Evolutionary conservation across 495 filamentous ascomycete species (phyloP).

Genomic region (Amphirosellinia nigrospora): DNA sequence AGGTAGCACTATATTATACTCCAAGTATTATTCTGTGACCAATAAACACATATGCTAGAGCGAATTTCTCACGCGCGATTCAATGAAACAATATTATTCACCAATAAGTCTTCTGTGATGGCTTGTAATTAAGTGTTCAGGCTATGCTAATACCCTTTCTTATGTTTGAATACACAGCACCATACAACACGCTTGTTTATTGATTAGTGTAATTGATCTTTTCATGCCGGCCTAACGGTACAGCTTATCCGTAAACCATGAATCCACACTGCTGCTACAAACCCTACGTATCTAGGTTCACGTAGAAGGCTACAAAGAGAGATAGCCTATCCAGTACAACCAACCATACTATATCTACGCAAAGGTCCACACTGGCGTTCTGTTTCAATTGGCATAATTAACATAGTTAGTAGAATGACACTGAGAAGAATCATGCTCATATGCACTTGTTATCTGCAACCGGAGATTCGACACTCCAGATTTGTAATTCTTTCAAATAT

Average conservation of each 20-base stretch:
- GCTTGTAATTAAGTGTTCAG: not conserved
- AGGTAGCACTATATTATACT: not conserved
- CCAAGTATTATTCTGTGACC: no score
- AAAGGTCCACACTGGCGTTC: no score
- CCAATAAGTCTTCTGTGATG: no score
- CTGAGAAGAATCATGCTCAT: not conserved
- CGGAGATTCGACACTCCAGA: not conserved
- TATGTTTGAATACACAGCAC: not conserved
- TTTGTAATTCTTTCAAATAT: conserved; percentile 1
- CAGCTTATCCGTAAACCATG: not conserved
- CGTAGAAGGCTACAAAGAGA: not conserved
- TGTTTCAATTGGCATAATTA: not conserved
- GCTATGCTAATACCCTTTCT: no score
- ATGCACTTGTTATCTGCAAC: not conserved
- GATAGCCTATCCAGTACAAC: not conserved
- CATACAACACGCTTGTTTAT: not conserved
- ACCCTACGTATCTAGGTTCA: not conserved
- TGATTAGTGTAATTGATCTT: not conserved
- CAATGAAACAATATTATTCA: not conserved
- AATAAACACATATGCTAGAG: not conserved
- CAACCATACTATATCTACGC: not conserved
- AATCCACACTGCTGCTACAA: not conserved
- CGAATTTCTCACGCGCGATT: not conserved
- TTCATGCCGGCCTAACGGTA: not conserved
- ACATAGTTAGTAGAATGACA: not conserved